Base-by-base conservation (phyloP, 345 rosid genomes). In the Gossypium longicalyx region DNA sequence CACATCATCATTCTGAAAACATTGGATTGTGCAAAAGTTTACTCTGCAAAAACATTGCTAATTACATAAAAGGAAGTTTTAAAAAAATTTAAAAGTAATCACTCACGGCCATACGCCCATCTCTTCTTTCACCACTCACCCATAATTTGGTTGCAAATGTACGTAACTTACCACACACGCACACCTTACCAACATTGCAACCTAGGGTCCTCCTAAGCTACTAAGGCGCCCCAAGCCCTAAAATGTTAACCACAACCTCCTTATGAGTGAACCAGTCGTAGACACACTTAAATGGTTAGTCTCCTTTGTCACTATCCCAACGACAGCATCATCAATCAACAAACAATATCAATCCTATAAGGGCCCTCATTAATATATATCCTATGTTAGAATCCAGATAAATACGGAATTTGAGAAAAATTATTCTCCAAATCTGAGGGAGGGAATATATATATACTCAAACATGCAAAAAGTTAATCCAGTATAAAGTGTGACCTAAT, bases 401-500 rank as follows among this genome's bases (percentile, higher is more conserved):
- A 8, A 66, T 44, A 19, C 12, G n/a, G 17, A 45, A 66, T 44
- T 66, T 19, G 70, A 44, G 13, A 65, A 65, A 47, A 19, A 2
- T 19, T 19, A 67, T 45, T 48, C 71, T 67, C 47, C 12, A 45
- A 66, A 45, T 44, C 54, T 45, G 71, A 67, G 7, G 71, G 52
- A 45, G 41, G 38, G 41, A 34, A 34, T 34, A 67, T 20, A 67
- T 67, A 67, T 67, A 67, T 66, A 66, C 38, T 12, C 54, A 2
- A 64, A 64, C 25, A n/a, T 11, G 13, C 9, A 2, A 45, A 67
- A 66, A 5, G 47, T 1, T 41, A 67, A 22, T 45, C 54, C 53
- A 44, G 70, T 45, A 45, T 67, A 45, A 67, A 45, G 25, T 20
- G 54, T 17, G 71, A 20, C 54, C 54, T 67, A 89, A 81, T 89